A percentile compares a stretch with the other conserved stretches of the same genome.
phyloP scores from a whole-genome alignment of 768 basidiomycete genomes.

The Paxillus rubicundulus region DNA sequence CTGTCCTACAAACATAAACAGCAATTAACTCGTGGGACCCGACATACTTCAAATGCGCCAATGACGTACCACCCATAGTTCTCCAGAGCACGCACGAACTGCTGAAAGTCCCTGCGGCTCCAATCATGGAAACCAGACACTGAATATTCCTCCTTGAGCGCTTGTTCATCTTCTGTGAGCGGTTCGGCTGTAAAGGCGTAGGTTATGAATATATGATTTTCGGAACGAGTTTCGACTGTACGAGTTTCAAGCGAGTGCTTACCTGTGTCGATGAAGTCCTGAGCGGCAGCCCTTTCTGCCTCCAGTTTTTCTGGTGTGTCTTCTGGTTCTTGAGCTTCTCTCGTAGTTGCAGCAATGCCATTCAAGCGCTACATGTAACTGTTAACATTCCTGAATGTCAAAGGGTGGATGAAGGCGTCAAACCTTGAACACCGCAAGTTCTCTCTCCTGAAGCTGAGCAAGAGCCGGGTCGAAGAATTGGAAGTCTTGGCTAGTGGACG shows the following conservation, averaged over 20 bases:
- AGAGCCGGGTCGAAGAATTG: conserved; percentile 91
- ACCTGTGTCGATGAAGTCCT: conserved; percentile 89
- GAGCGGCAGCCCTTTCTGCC: conserved; percentile 72
- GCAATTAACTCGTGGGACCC: background rate
- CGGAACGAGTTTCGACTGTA: background rate
- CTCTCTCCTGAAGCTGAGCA: conserved; percentile 80
- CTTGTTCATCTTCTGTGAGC: conserved; percentile 83
- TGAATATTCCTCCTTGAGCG: conserved; percentile 75
- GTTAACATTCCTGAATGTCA: background rate
- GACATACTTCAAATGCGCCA: background rate
- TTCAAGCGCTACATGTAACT: conserved; percentile 50
- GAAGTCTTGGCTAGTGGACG: conserved; percentile 74
- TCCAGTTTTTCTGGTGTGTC: conserved; percentile 85
- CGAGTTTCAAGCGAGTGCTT: background rate
- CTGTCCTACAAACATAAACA: conserved; percentile 43
- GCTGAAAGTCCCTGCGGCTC: conserved; percentile 92
- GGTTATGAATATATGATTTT: background rate
- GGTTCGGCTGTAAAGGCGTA: conserved; percentile 64
- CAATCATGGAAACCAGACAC: conserved; percentile 84
- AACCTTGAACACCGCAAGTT: conserved; percentile 79
- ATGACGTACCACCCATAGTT: conserved; percentile 71
- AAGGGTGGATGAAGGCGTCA: background rate
- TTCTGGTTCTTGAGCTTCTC: conserved; percentile 66
- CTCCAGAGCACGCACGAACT: conserved; percentile 79
- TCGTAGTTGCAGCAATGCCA: conserved; percentile 58